These are phyloP conservation scores for Umbelopsis sp. DNA, from an alignment of 192 early-diverging fungal species.

Conservation along the genomic window DNA sequence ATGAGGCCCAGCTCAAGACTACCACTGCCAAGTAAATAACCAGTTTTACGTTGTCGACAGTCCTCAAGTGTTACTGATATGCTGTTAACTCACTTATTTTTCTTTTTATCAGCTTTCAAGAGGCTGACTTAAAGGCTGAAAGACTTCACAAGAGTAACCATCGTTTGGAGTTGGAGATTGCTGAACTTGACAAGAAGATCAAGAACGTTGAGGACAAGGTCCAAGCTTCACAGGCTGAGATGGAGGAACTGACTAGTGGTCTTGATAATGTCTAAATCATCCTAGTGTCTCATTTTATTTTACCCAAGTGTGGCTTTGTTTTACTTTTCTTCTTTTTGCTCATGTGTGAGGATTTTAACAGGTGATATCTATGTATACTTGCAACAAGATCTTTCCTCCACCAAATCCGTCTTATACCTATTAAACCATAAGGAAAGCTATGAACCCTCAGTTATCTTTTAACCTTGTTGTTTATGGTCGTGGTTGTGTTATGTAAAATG, in stretches of 20 bases:
- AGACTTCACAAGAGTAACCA: constrained; percentile 82
- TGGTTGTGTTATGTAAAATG: no score
- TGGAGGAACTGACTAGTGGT: constrained; percentile 74
- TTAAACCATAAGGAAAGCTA: neutral
- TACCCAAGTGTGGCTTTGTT: neutral
- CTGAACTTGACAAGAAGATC: constrained; percentile 72
- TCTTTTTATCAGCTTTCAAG: constrained; percentile 31
- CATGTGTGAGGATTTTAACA: neutral
- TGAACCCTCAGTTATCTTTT: neutral
- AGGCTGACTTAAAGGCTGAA: constrained; percentile 83
- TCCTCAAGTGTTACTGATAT: neutral
- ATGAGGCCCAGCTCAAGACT: constrained; percentile 30
- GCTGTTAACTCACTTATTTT: no score
- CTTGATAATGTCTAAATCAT: constrained; percentile 76
- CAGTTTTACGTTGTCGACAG: neutral
- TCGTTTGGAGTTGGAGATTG: constrained; percentile 77
- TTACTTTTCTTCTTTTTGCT: neutral
- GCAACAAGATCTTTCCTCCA: constrained; percentile 2
- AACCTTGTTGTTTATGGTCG: neutral
- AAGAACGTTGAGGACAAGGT: constrained; percentile 72
- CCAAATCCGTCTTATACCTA: neutral
- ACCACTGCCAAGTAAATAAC: constrained; percentile 34
- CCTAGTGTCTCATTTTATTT: neutral
- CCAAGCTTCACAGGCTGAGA: constrained; percentile 68
- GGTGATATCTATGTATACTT: neutral